These are phyloP conservation scores for Moringa oleifera DNA, from an alignment of 345 rosid species.

Conservation along the genomic window DNA sequence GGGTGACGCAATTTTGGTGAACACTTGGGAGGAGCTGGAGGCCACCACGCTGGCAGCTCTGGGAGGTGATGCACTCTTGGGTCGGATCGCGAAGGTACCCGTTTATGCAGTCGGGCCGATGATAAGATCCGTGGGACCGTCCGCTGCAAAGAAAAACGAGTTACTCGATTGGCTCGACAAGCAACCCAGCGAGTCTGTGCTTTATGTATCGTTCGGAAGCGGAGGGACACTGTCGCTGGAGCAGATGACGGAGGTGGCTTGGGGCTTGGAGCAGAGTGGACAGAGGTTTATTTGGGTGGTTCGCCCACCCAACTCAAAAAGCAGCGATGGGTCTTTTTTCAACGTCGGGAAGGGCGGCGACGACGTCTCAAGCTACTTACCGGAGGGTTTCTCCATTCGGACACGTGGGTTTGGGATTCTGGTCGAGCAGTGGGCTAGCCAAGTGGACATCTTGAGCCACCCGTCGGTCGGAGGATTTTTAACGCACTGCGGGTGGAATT, in stretches of 20 bases:
- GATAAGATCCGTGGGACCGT: conserved; percentile 8
- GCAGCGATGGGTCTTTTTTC: conserved; percentile 31
- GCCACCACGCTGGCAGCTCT: conserved; percentile 33
- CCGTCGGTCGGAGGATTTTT: conserved; percentile 56
- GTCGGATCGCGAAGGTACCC: conserved; percentile 23
- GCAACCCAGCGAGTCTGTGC: conserved; percentile 42
- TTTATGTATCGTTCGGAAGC: conserved; percentile 67
- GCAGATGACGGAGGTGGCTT: conserved; percentile 57
- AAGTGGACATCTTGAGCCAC: conserved; percentile 49
- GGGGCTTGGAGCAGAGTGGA: conserved; percentile 58
- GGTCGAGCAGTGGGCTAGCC: conserved; percentile 59
- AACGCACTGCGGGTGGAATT: conserved; percentile 79
- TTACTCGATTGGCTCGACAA: conserved; percentile 43
- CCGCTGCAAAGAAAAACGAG: conserved; percentile 13
- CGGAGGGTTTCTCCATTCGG: conserved; percentile 49
- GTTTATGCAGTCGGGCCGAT: conserved; percentile 50
- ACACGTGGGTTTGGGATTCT: conserved; percentile 33
- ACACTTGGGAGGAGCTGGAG: conserved; percentile 58
- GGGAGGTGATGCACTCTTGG: conserved; percentile 15
- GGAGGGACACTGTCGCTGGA: conserved; percentile 51
- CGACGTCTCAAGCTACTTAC: conserved; percentile 24
- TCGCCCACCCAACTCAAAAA: conserved; percentile 30
- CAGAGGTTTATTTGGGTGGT: conserved; percentile 65
- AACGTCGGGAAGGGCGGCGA: conserved; percentile 2
- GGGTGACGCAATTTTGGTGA: conserved; percentile 53